Base-by-base conservation (phyloP, 129 eudicot genomes). In the Chrysanthemum makinoi region DNA sequence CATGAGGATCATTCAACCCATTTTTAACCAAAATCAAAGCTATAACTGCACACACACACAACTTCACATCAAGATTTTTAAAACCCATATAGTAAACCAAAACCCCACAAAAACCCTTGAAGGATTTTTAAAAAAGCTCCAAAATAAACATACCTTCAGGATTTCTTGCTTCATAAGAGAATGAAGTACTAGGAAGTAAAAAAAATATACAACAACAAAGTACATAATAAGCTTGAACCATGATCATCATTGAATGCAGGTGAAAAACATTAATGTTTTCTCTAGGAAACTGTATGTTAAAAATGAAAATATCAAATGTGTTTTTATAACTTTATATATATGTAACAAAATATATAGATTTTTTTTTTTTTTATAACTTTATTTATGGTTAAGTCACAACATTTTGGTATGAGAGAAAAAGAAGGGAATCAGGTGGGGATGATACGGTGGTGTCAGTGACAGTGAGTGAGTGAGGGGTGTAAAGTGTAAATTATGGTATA, bases 101-200 rank as follows among this genome's bases (percentile, higher is more conserved):
- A 22, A 77, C 17, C 72, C 71, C 71, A 69, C 10, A 35, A 28
- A 20, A 70, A 73, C 69, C 78, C 63, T 50, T 1, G 46, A 65
- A 51, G 3, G 53, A 58, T 5, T 30, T 43, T 60, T 7, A 43
- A 18, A 67, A 54, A 24, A 35, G 6, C 52, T 17, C 0, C 1
- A 18, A 39, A 10, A 54, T 19, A 69, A 18, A 26, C 20, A 7
- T 6, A 92, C 98, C 98, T 92, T 92, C 96, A 51, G 89, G 96
- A 74, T 89, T 92, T 8, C 98, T 80, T 67, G 88, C 80, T 69
- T 92, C 98, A 66, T 86, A 89, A 2, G 96, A 84, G 26, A 78
- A 66, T 39, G 79, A 76, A 61, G 77, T 52, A 68, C 61, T 30
- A 18, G 82, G 64, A 70, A 69, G 78, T 33, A 79, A 72, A 69